phyloP scores from a whole-genome alignment of 192 early-diverging fungal genomes.

The Dissophora globulifera region DNA sequence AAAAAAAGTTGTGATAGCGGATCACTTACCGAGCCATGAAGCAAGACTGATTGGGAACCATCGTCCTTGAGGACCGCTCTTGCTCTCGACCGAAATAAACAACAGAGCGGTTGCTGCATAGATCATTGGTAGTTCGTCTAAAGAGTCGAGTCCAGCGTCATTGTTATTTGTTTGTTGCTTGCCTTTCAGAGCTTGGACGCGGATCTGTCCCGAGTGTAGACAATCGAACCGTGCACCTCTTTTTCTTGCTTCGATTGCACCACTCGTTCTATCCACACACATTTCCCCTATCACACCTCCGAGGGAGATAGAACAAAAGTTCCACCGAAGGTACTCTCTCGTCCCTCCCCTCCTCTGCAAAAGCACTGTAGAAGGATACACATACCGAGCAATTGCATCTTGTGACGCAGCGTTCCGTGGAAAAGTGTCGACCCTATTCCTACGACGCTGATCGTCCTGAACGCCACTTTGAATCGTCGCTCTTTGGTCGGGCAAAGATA shows the following conservation, averaged over 20 bases:
- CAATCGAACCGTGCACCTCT: not conserved
- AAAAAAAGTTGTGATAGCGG: no score
- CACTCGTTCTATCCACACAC: no score
- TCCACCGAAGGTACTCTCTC: no score
- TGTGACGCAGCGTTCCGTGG: slow-evolving; percentile 79
- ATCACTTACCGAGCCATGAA: slow-evolving; percentile 56
- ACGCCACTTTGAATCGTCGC: slow-evolving; percentile 62
- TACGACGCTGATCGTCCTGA: slow-evolving; percentile 70
- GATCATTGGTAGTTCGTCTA: slow-evolving; percentile 56
- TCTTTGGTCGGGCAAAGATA: slow-evolving; percentile 59
- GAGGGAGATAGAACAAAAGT: no score
- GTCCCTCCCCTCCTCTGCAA: not conserved
- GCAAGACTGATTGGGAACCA: slow-evolving; percentile 60
- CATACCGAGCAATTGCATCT: slow-evolving; percentile 74
- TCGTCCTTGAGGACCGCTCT: slow-evolving; percentile 58
- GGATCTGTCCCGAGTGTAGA: no score
- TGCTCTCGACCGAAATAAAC: slow-evolving; percentile 53
- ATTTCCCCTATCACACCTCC: no score
- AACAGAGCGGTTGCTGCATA: slow-evolving; percentile 43
- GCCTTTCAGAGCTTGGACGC: no score
- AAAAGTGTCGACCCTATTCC: slow-evolving; percentile 81
- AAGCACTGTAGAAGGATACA: not conserved
- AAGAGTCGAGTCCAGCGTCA: no score
- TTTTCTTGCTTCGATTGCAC: no score
- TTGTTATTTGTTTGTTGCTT: no score